Evolutionary conservation across 176 grass and related monocot species (phyloP), one percentile per base, ranked within the genome.

Genomic region (Tillandsia leiboldiana): DNA sequence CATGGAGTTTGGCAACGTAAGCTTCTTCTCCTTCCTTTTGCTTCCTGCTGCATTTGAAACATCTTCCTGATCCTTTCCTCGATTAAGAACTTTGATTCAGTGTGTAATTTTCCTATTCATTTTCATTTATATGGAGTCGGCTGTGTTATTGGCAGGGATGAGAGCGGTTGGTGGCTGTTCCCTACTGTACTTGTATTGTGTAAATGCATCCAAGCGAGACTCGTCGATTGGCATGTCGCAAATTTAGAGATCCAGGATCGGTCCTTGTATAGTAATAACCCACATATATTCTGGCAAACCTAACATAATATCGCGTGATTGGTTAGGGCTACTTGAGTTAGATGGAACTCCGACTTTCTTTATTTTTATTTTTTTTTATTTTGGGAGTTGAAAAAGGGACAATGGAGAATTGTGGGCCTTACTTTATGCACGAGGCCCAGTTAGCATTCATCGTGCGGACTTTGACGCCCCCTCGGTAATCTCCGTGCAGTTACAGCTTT

Each of bases 231-330:
- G 95, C 95, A 99, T 64, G 90, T 99, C 27, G 80, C 90, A 71
- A 99, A 99, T 83, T 79, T 99, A 77, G 95, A 99, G 81, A 94
- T 99, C 52, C 95, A 99, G 81, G 95, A 99, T 33, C 90, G 87
- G 7, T 86, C 84, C 1, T 72, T 99, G 78, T 99, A 99, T 81
- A 99, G 95, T 74, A 83, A 85, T 74, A 85, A 99, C 72, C 90
- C 87, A 52, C 80, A 72, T 71, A 74, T 94, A 79, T 99, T 94
- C 81, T 99, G 95, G 95, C 95, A 94, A 64, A 85, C 87, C 72
- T 99, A 82, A 99, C 80, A 69, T n/a, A 65, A 49, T 49, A 42
- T 50, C 50, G 12, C 2, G 67, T 68, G 51, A 80, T 68, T 70
- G 29, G 56, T 68, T 72, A 72, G 67, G 51, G 68, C 53, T 51